Evolutionary conservation across 768 basidiomycete species (phyloP), one percentile per base, ranked within the genome.

Genomic region (Tylopilus cervinicoccineus): DNA sequence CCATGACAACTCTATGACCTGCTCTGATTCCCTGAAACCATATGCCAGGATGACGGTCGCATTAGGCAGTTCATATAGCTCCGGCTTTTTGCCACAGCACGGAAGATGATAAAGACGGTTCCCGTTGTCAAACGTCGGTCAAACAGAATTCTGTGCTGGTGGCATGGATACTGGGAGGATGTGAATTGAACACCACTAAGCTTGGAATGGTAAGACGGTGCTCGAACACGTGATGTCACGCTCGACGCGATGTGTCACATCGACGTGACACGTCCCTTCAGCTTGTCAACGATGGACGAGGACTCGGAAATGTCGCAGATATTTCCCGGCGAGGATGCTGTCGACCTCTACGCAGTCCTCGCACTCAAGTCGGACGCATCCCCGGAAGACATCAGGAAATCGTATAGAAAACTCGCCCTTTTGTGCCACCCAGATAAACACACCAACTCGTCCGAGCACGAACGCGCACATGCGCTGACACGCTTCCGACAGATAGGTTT

Each of bases 401-500:
- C 93, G 0, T 98, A 97, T 70, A 81, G 92, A 32, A 82, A 80
- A 53, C 78, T 84, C 27, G 94, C 93, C 5, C 81, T 98, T 24
- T 57, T 76, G 39, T 79, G 80, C 64, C 94, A 98, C 58, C 95
- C 95, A 7, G 95, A 99, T 72, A 97, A 96, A 62, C 88, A 93
- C 58, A 70, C 81, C 36, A 68, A 73, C 7, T 74, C 83, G 23
- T 71, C 68, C 40, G 83, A 83, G 19, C 72, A 71, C 26, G 79
- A 79, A 22, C 84, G 82, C 64, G 76, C 80, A 28, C 76, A 80
- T 54, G 83, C 87, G 58, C 81, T 79, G n/a, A 73, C 68, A 54
- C 86, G 86, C 66, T 95, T 97, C 63, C 91, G 93, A 58, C 91
- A 93, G 60, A 79, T 98, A 56, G 92, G 95, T 0, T 97, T 94